Base-by-base conservation (phyloP, 352 stramenopile species). In the Bremia lactucae region DNA sequence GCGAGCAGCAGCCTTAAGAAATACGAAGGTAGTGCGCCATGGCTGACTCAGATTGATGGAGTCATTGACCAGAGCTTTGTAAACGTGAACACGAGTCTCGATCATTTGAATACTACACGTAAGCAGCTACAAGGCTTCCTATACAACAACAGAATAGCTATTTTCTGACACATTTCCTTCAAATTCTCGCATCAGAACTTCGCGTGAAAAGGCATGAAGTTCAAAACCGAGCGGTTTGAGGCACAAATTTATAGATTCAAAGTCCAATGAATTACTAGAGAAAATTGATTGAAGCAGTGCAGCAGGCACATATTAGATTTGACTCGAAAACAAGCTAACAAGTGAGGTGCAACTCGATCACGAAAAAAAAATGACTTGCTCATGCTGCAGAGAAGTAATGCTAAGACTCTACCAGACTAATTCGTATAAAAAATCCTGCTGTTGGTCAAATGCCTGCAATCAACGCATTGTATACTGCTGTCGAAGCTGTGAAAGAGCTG, bases 21-120 rank as follows among this genome's bases (percentile, higher is more conserved):
- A 53, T 89, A 41, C 52, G 59, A 22, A 64, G 61, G 38, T 78
- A 73, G 24, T 76, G 76, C 31, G 59, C 51, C 20, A 68, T 88
- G 35, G 72, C 79, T 10, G 76, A 89, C 57, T 14, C 76, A 92
- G 52, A 92, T 89, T 54, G 70, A 80, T 11, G 67, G 68, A 11
- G 79, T 92, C 26, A 76, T 92, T 39, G 79, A 92, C 50, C 60
- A 86, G 42, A 89, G 81, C 55, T 89, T 81, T 36, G 55, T 65
- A 56, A 89, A 87, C 46, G 87, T 89, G 43, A 92, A 92, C 58
- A 84, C 72, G 31, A 87, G 72, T 49, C 71, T 92, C 26, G 71
- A 65, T 53, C 71, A 71, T 28, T 92, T 92, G 57, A 75, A 72
- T 14, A 58, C 57, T 41, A 88, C 87, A 39, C 84, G 74, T 1